Evolutionary conservation across 2,329 filamentous ascomycete genomes (phyloP).

Genomic region (Daldinia sp.): DNA sequence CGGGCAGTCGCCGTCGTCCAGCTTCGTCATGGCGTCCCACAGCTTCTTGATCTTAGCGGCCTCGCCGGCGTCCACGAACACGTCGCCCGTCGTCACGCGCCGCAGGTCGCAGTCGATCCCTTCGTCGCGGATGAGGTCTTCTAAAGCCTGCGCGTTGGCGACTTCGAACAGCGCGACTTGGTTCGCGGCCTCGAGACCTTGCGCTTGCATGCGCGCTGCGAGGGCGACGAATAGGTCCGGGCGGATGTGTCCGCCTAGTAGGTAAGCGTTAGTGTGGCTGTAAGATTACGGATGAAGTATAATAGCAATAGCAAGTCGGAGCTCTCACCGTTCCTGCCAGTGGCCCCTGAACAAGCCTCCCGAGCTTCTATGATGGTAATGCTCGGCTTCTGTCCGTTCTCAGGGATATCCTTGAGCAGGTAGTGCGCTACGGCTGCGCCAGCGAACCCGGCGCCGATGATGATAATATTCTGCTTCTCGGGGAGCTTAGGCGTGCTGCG

Average conservation of each 20-base stretch:
- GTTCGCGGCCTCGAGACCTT: conserved; percentile 47
- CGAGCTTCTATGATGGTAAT: conserved; percentile 49
- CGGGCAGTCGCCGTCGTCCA: conserved; percentile 40
- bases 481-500: conserved; percentile 63
- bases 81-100: conserved; percentile 43
- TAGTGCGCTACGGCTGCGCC: conserved; percentile 63
- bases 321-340: conserved; percentile 45
- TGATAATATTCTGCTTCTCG: conserved; percentile 61
- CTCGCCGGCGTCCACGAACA: conserved; percentile 49
- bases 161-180: conserved; percentile 50
- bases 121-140: conserved; percentile 50
- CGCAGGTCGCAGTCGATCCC: conserved; percentile 53
- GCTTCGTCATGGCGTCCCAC: conserved; percentile 47
- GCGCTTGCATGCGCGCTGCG: conserved; percentile 41
- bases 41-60: conserved; percentile 48
- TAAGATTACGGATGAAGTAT: conserved; percentile 10
- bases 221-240: conserved; percentile 44
- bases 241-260: conserved; percentile 46
- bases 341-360: conserved; percentile 50
- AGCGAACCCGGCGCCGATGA: conserved; percentile 67
- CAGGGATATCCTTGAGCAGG: conserved; percentile 54
- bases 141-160: conserved; percentile 46
- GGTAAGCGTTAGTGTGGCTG: not conserved
- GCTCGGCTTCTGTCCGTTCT: conserved; percentile 26
- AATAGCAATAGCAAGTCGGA: not conserved